A percentile compares a stretch with the other conserved stretches of the same genome.
These are phyloP conservation scores for Ophiorrhiza pumila DNA, from an alignment of 257 asterid species.

Conservation along the genomic window DNA sequence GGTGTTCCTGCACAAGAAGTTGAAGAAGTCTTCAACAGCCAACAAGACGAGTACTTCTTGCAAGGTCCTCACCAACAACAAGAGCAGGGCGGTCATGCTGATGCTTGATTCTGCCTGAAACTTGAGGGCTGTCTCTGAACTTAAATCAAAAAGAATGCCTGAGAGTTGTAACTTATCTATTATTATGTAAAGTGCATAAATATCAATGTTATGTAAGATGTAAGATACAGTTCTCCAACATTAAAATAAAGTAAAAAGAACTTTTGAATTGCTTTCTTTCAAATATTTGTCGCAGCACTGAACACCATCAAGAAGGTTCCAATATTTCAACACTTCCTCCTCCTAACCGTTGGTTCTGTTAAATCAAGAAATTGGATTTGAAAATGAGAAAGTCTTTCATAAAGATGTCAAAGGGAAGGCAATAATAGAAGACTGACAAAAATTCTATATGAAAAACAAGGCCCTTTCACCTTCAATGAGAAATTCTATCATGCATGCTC, in stretches of 20 bases:
- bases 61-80: constrained; percentile 47
- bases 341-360: background rate
- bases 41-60: constrained; percentile 52
- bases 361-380: background rate
- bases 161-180: background rate
- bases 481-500: background rate
- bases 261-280: background rate
- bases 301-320: background rate
- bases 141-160: background rate
- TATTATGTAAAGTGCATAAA: background rate
- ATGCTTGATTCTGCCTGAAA: constrained; percentile 17
- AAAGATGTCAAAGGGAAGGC: too few species aligned
- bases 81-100: constrained; percentile 27
- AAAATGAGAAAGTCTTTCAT: background rate
- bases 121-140: background rate
- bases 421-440: background rate
- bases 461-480: background rate
- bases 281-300: background rate
- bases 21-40: constrained; percentile 47
- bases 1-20: constrained; percentile 55
- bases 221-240: background rate
- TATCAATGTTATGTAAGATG: background rate
- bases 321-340: background rate
- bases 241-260: background rate
- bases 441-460: background rate